A percentile compares a stretch with the other conserved stretches of the same genome.
These are phyloP conservation scores for Kwoniella newhampshirensis DNA, from an alignment of 768 basidiomycete genomes.

Conservation along the genomic window DNA sequence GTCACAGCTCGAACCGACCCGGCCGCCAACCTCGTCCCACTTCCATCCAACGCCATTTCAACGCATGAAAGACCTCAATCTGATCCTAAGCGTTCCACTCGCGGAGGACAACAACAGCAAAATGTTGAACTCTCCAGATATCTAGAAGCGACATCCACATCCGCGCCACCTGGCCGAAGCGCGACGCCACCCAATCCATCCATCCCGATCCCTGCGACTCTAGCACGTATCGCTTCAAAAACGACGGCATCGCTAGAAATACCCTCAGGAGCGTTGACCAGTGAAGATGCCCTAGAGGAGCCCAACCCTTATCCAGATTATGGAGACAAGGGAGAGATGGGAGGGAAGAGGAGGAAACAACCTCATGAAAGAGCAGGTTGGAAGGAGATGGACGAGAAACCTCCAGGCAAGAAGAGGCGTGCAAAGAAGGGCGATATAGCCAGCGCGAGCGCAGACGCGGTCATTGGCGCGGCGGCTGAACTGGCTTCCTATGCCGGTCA, in stretches of 20 bases:
- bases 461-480: neutral
- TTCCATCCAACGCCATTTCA: neutral
- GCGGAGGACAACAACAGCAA: no score
- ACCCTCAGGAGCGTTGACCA: neutral
- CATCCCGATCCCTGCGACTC: constrained; percentile 6
- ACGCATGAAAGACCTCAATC: no score
- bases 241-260: neutral
- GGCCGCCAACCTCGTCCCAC: neutral
- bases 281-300: constrained; percentile 12
- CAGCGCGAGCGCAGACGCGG: no score
- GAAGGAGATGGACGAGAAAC: constrained; percentile 40
- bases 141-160: neutral
- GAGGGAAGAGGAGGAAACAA: constrained; percentile 42
- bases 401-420: constrained; percentile 6
- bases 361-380: constrained; percentile 43
- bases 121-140: no score
- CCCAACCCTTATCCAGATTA: constrained; percentile 1
- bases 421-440: neutral
- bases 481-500: neutral
- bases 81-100: no score
- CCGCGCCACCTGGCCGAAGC: constrained; percentile 1
- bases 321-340: constrained; percentile 39
- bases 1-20: constrained; percentile 4
- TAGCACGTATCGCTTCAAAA: constrained; percentile 9
- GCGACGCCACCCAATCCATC: constrained; percentile 4